phyloP scores from a whole-genome alignment of 495 filamentous ascomycete genomes.

The Lasiosphaeria hispida region DNA sequence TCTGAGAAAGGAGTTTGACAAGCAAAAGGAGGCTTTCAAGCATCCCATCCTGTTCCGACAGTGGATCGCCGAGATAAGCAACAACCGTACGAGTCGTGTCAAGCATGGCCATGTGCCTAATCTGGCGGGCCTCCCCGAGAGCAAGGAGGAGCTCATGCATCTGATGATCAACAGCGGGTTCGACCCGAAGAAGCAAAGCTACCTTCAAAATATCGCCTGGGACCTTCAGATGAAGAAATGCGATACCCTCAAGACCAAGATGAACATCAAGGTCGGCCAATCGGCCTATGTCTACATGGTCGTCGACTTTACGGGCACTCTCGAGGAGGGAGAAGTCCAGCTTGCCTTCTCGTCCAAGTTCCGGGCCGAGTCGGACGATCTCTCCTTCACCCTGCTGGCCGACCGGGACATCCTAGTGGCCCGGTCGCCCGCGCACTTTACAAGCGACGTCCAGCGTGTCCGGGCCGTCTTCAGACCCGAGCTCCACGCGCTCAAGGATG shows the following conservation, averaged over 20 bases:
- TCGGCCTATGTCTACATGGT: slow-evolving; percentile 80
- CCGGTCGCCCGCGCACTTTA: slow-evolving; percentile 75
- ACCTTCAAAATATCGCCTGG: slow-evolving; percentile 57
- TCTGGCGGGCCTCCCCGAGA: slow-evolving; percentile 53
- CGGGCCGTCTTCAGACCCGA: slow-evolving; percentile 58
- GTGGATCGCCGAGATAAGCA: slow-evolving; percentile 53
- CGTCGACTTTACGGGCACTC: slow-evolving; percentile 68
- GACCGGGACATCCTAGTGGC: slow-evolving; percentile 79
- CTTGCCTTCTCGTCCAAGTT: slow-evolving; percentile 73
- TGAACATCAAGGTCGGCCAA: slow-evolving; percentile 69
- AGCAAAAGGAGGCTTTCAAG: slow-evolving; percentile 57
- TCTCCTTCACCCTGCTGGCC: slow-evolving; percentile 59
- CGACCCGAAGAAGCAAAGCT: slow-evolving; percentile 54
- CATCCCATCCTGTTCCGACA: slow-evolving; percentile 48
- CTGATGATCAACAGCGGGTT: slow-evolving; percentile 67
- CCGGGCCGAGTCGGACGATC: slow-evolving; percentile 46
- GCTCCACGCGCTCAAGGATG: slow-evolving; percentile 74
- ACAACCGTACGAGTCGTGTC: slow-evolving; percentile 35
- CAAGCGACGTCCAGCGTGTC: slow-evolving; percentile 80
- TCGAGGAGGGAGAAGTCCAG: slow-evolving; percentile 75
- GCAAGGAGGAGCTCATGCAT: slow-evolving; percentile 49
- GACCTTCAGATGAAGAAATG: slow-evolving; percentile 55
- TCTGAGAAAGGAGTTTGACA: slow-evolving; percentile 57
- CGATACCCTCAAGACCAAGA: slow-evolving; percentile 53
- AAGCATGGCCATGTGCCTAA: slow-evolving; percentile 39